Conservation (phyloP, 495 filamentous ascomycete genomes). For the Poronia punctata region DNA sequence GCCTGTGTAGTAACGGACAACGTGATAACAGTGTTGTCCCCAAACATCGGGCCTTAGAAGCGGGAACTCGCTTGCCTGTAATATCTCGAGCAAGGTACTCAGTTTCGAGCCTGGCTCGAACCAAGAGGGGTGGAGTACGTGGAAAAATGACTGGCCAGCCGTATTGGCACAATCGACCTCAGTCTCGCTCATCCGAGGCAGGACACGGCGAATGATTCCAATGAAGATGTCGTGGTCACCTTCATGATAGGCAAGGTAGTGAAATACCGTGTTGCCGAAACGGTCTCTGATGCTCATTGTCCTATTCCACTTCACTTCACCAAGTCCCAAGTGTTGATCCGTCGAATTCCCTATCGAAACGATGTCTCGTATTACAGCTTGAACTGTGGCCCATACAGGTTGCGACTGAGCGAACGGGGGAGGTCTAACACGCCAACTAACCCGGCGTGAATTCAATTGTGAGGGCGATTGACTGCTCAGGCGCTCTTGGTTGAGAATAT, state of each 20-base stretch:
- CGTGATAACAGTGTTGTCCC: constrained; percentile 40
- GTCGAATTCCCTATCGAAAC: too few relatives aligned
- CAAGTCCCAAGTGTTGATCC: too few relatives aligned
- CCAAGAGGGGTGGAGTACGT: constrained; percentile 35
- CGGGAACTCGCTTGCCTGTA: constrained; percentile 19
- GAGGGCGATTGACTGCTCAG: too few relatives aligned
- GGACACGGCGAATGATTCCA: constrained; percentile 17
- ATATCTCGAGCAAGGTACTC: constrained; percentile 23
- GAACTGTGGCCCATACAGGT: constrained; percentile 10
- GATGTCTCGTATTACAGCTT: too few relatives aligned
- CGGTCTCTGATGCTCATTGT: constrained; percentile 26
- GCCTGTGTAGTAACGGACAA: constrained; percentile 16
- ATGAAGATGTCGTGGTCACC: constrained; percentile 24
- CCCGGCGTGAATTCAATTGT: too few relatives aligned
- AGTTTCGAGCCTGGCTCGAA: constrained; percentile 22
- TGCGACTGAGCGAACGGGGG: constrained; percentile 11
- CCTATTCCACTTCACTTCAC: too few relatives aligned
- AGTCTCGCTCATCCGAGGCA: too few relatives aligned
- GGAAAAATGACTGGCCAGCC: constrained; percentile 43
- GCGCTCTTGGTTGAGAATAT: constrained; percentile 29
- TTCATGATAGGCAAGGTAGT: constrained; percentile 30
- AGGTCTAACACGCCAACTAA: too few relatives aligned
- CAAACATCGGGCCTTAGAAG: constrained; percentile 35
- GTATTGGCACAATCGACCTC: too few relatives aligned
- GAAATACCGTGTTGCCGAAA: constrained; percentile 41